Conservation (phyloP, 768 basidiomycete genomes). For the Suillus plorans region DNA sequence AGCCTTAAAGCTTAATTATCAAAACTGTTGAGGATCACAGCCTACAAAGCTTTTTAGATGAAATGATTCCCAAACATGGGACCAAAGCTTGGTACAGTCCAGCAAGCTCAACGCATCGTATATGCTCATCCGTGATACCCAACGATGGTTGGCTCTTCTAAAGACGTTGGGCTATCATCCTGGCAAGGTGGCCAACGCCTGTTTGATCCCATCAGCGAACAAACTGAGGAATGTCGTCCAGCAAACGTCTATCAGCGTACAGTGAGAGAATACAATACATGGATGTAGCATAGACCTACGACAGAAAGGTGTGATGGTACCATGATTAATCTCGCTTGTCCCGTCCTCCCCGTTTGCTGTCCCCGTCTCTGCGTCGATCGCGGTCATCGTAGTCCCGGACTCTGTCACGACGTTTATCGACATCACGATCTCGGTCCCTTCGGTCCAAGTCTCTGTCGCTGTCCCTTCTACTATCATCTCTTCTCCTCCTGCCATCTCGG, state of each 20-base stretch:
- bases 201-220: neutral
- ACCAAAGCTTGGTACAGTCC: slow-evolving; percentile 87
- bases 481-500: slow-evolving; percentile 27
- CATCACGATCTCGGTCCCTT: slow-evolving; percentile 26
- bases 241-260: neutral
- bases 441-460: slow-evolving; percentile 26
- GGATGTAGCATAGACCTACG: neutral
- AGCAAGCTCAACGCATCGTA: slow-evolving; percentile 76
- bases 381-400: slow-evolving; percentile 28
- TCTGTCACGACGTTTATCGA: slow-evolving; percentile 28
- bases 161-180: slow-evolving; percentile 59
- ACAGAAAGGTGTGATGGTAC: neutral
- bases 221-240: neutral
- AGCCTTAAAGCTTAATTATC: slow-evolving; percentile 12
- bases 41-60: slow-evolving; percentile 66
- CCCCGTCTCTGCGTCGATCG: slow-evolving; percentile 6
- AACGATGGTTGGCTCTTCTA: slow-evolving; percentile 58
- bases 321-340: neutral
- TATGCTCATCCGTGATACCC: slow-evolving; percentile 65
- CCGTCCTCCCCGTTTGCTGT: slow-evolving; percentile 15
- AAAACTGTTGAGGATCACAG: slow-evolving; percentile 45
- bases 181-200: slow-evolving; percentile 78
- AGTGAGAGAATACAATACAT: neutral
- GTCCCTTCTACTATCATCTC: slow-evolving; percentile 25
- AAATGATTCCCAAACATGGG: slow-evolving; percentile 82